Evolutionary conservation across 2,329 filamentous ascomycete genomes (phyloP).

Genomic region (Fusarium denticulatum): DNA sequence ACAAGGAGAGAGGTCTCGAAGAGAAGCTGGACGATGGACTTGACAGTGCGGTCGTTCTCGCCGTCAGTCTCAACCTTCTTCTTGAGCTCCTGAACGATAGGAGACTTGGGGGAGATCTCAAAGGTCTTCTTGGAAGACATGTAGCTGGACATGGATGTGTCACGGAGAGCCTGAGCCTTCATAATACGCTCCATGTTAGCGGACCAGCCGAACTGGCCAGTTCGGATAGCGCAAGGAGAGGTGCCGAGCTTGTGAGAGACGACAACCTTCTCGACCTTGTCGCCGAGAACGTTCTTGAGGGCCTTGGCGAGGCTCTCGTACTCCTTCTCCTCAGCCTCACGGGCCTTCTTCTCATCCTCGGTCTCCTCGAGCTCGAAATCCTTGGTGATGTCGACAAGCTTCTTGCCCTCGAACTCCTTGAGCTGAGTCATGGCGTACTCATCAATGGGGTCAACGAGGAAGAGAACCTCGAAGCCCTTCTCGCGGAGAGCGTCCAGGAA

Average conservation of each 20-base stretch:
- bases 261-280: slow-evolving; percentile 99
- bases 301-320: slow-evolving; percentile 94
- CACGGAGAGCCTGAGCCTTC: slow-evolving; percentile 99
- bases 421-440: slow-evolving; percentile 99
- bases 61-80: slow-evolving; percentile 98
- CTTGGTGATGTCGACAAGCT: slow-evolving; percentile 99
- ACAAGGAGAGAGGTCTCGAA: slow-evolving; percentile 99
- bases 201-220: slow-evolving; percentile 99
- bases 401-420: slow-evolving; percentile 99
- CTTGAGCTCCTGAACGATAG: slow-evolving; percentile 99
- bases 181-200: slow-evolving; percentile 99
- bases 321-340: slow-evolving; percentile 98
- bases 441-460: slow-evolving; percentile 99
- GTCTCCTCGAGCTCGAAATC: slow-evolving; percentile 99
- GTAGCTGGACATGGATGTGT: slow-evolving; percentile 99
- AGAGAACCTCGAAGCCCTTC: slow-evolving; percentile 99
- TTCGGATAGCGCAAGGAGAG: slow-evolving; percentile 97
- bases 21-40: slow-evolving; percentile 97
- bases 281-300: slow-evolving; percentile 98
- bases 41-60: slow-evolving; percentile 98
- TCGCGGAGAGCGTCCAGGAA: slow-evolving; percentile 99
- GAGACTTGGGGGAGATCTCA: slow-evolving; percentile 98
- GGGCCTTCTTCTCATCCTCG: slow-evolving; percentile 97
- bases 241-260: slow-evolving; percentile 97
- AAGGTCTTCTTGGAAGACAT: slow-evolving; percentile 99